phyloP scores from a whole-genome alignment of 2,329 filamentous ascomycete species.

The Aspergillus novoparasiticus region DNA sequence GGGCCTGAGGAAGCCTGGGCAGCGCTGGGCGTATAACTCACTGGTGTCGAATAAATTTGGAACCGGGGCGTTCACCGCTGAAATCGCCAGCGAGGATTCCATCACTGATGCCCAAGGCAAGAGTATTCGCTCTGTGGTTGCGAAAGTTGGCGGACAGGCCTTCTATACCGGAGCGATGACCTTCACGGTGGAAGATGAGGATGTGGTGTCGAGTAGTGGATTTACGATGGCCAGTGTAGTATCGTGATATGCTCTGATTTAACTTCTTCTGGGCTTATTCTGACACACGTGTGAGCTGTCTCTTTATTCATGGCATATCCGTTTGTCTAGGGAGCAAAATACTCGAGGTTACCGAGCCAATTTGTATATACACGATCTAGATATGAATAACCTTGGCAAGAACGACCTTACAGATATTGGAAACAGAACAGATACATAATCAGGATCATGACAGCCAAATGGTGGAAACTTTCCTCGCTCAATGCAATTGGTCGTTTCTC shows the following conservation, averaged over 20 bases:
- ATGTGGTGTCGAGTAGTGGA: constrained; percentile 24
- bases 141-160: constrained; percentile 35
- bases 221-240: constrained; percentile 22
- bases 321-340: not conserved
- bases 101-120: constrained; percentile 5
- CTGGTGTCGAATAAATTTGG: constrained; percentile 36
- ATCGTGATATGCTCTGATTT: not conserved
- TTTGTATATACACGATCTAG: not conserved
- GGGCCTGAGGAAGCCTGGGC: constrained; percentile 19
- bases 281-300: not conserved
- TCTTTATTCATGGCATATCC: not conserved
- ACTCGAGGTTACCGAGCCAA: not conserved
- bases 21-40: constrained; percentile 41
- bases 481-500: not conserved
- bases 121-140: constrained; percentile 21
- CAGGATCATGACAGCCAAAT: not conserved
- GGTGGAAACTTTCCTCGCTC: not conserved
- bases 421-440: not conserved
- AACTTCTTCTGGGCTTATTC: not conserved
- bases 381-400: not conserved
- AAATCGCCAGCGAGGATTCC: constrained; percentile 20
- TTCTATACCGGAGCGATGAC: constrained; percentile 35
- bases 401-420: not conserved
- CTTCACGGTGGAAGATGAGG: constrained; percentile 34
- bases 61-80: constrained; percentile 27